Base-by-base conservation (phyloP, 306 rosid genomes). In the Inga oerstediana region DNA sequence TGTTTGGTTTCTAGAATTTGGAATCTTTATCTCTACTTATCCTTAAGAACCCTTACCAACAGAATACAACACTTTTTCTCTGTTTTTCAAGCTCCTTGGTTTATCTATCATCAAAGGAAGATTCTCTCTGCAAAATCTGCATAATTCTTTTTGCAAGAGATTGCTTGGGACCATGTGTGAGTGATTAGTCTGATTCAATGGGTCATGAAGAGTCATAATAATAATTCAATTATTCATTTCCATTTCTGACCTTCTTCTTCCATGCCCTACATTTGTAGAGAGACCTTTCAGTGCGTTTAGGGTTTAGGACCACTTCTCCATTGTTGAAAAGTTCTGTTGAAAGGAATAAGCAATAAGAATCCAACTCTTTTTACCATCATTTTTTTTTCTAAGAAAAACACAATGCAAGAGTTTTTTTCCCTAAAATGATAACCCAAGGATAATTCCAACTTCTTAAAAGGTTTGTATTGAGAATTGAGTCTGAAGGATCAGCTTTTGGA, bases 1-100 rank as follows among this genome's bases (percentile, higher is more conserved):
- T 79, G 67, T 34, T 27, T 30, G 78, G 72, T 80, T 61, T 61
- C 73, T 19, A 17, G 15, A 44, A 65, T 32, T 71, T 64, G 69
- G 76, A 56, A 45, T 37, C 84, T 58, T 80, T 80, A 58, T 80
- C 62, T 45, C 35, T 51, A 49, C 68, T 41, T 70, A 79, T 79
- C 77, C 77, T 44, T 34, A 54, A 81, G 19, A 80, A 30, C 22
- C 62, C 41, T 58, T 44, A 45, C 20, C 58, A 62, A 32, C 69
- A 68, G 32, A 79, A 24, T 54, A 54, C 9, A 37, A 79, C 24
- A 67, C 56, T 5, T 68, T 39, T 41, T 10, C 14, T 22, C 66
- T 19, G 17, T 14, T 37, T 43, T 68, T 7, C 35, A 79, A 51
- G 24, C 45, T 76, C 37, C 30, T 10, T 51, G 64, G 4, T 77